Evolutionary conservation across 495 filamentous ascomycete genomes (phyloP).

Genomic region (Rhizodiscina lignyota): DNA sequence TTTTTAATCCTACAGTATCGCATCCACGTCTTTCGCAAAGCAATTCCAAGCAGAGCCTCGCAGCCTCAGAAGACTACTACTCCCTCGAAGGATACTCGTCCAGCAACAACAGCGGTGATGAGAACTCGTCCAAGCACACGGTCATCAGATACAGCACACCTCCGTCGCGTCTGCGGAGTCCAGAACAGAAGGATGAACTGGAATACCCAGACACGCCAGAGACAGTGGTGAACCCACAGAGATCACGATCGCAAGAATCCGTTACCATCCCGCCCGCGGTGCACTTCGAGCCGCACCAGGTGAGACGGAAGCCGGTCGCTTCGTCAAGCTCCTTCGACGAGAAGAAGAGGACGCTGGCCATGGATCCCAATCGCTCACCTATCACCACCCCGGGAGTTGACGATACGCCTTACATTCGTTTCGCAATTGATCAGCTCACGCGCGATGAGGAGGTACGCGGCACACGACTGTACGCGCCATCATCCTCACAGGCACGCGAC

Average conservation of each 20-base stretch:
- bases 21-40: too few species aligned
- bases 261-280: neutral
- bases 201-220: conserved; percentile 5
- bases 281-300: neutral
- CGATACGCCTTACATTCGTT: conserved; percentile 53
- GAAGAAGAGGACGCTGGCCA: conserved; percentile 11
- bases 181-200: conserved; percentile 12
- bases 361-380: conserved; percentile 11
- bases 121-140: conserved; percentile 12
- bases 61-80: conserved; percentile 53
- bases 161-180: conserved; percentile 16
- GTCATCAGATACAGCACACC: conserved; percentile 31
- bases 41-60: conserved; percentile 44
- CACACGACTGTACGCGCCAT: conserved; percentile 13
- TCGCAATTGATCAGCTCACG: conserved; percentile 58
- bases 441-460: conserved; percentile 38
- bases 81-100: conserved; percentile 38
- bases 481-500: too few species aligned
- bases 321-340: neutral
- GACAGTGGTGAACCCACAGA: conserved; percentile 6
- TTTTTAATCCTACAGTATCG: too few species aligned
- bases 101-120: conserved; percentile 26
- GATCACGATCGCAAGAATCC: conserved; percentile 3
- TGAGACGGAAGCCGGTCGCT: neutral
- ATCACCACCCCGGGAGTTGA: conserved; percentile 47